Evolutionary conservation across 768 basidiomycete genomes (phyloP).

Genomic region (Pisolithus orientalis): DNA sequence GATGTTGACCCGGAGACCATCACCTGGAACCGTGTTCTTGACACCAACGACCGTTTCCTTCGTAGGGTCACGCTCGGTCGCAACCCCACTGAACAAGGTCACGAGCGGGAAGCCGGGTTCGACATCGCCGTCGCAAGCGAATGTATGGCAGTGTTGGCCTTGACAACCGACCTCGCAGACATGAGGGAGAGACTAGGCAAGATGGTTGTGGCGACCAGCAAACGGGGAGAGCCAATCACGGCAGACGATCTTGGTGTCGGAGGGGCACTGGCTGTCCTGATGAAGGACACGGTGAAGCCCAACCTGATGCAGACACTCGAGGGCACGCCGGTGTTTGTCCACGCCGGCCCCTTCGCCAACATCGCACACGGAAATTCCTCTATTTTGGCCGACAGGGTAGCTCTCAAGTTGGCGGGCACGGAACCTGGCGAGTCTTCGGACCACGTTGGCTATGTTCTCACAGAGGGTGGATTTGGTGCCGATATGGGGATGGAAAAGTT

Average conservation of each 20-base stretch:
- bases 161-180: slow-evolving; percentile 81
- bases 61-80: slow-evolving; percentile 93
- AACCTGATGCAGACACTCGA: slow-evolving; percentile 98
- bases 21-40: slow-evolving; percentile 96
- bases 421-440: slow-evolving; percentile 83
- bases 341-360: slow-evolving; percentile 98
- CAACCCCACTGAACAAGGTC: slow-evolving; percentile 82
- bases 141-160: slow-evolving; percentile 95
- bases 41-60: slow-evolving; percentile 95
- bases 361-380: slow-evolving; percentile 99
- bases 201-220: slow-evolving; percentile 96
- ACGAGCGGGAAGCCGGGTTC: slow-evolving; percentile 85
- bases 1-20: slow-evolving; percentile 89
- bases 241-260: slow-evolving; percentile 95
- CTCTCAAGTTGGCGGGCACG: slow-evolving; percentile 92
- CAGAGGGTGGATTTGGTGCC: slow-evolving; percentile 97
- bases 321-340: slow-evolving; percentile 98
- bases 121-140: slow-evolving; percentile 98
- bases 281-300: slow-evolving; percentile 99
- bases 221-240: slow-evolving; percentile 85
- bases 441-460: slow-evolving; percentile 90
- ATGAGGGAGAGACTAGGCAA: slow-evolving; percentile 90
- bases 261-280: slow-evolving; percentile 90
- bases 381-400: slow-evolving; percentile 94
- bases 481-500: slow-evolving; percentile 99